A percentile compares a stretch with the other conserved stretches of the same genome.
phyloP scores from a whole-genome alignment of 2,329 filamentous ascomycete species.

The Colletotrichum gloeosporioides region DNA sequence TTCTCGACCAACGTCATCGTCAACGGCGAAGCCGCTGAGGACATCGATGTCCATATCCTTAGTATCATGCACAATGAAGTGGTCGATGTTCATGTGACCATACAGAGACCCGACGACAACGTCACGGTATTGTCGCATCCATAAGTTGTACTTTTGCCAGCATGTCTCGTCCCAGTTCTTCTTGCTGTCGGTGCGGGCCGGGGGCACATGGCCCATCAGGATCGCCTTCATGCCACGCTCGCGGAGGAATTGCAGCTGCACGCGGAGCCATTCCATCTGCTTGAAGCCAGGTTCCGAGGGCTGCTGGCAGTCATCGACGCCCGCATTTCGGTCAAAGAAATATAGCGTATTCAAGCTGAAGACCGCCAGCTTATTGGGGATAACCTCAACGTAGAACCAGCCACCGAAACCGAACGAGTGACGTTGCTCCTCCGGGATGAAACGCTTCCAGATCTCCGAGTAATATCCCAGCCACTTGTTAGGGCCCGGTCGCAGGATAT shows the following conservation, averaged over 20 bases:
- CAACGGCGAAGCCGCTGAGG: conserved; percentile 32
- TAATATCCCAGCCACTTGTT: conserved; percentile 86
- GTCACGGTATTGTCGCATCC: conserved; percentile 89
- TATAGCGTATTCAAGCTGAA: conserved; percentile 97
- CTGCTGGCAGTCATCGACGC: conserved; percentile 85
- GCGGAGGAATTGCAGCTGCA: conserved; percentile 85
- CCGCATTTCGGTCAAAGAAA: conserved; percentile 92
- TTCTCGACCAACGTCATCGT: conserved; percentile 33
- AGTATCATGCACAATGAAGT: conserved; percentile 91
- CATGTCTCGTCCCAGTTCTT: conserved; percentile 94
- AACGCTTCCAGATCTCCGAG: conserved; percentile 78
- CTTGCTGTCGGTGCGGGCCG: conserved; percentile 85
- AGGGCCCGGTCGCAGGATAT: conserved; percentile 85
- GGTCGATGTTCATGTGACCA: conserved; percentile 98
- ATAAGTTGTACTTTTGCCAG: conserved; percentile 96
- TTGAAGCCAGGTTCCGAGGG: conserved; percentile 87
- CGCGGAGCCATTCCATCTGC: conserved; percentile 94
- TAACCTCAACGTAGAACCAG: conserved; percentile 93
- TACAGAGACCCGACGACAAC: conserved; percentile 81
- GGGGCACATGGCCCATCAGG: conserved; percentile 91
- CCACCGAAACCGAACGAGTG: conserved; percentile 92
- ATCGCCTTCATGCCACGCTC: conserved; percentile 91
- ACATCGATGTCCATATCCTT: conserved; percentile 71
- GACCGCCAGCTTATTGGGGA: conserved; percentile 83
- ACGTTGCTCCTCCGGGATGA: conserved; percentile 91